Conservation (phyloP, 2,329 filamentous ascomycete genomes). For the Volutella citrinella region DNA sequence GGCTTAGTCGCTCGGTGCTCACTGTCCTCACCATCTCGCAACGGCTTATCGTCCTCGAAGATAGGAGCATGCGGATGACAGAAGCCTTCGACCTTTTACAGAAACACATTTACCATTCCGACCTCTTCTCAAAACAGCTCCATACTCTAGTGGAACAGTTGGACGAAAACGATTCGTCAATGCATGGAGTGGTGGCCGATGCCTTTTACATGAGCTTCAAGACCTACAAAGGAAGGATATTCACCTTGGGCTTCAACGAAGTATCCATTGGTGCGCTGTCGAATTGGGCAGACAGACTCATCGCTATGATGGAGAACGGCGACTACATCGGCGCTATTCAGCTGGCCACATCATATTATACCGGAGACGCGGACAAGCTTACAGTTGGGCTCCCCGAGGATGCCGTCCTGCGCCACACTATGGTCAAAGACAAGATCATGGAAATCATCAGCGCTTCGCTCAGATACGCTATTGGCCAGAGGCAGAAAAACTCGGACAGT, state of each 20-base stretch:
- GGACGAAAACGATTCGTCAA: constrained; percentile 79
- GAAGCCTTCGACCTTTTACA: constrained; percentile 91
- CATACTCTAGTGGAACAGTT: constrained; percentile 81
- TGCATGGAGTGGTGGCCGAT: constrained; percentile 96
- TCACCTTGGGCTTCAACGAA: constrained; percentile 91
- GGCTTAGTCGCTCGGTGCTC: constrained; percentile 90
- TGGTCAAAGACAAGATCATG: constrained; percentile 84
- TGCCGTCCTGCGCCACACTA: constrained; percentile 66
- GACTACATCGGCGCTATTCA: constrained; percentile 91
- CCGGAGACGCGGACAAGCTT: constrained; percentile 85
- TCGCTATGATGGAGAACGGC: constrained; percentile 94
- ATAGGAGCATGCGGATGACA: constrained; percentile 83
- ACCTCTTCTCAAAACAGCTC: constrained; percentile 86
- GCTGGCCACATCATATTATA: constrained; percentile 88
- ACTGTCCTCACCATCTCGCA: constrained; percentile 93
- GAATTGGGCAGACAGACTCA: constrained; percentile 93
- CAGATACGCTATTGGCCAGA: constrained; percentile 78
- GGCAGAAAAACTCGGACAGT: constrained; percentile 45
- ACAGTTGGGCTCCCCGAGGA: constrained; percentile 93
- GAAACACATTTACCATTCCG: constrained; percentile 87
- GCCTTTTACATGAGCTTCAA: constrained; percentile 98
- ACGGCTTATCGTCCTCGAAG: constrained; percentile 86
- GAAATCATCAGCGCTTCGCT: constrained; percentile 93
- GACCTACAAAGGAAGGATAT: constrained; percentile 89
- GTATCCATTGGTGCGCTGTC: constrained; percentile 87